Conservation (phyloP, 306 rosid species). For the Vigna trinervia region DNA sequence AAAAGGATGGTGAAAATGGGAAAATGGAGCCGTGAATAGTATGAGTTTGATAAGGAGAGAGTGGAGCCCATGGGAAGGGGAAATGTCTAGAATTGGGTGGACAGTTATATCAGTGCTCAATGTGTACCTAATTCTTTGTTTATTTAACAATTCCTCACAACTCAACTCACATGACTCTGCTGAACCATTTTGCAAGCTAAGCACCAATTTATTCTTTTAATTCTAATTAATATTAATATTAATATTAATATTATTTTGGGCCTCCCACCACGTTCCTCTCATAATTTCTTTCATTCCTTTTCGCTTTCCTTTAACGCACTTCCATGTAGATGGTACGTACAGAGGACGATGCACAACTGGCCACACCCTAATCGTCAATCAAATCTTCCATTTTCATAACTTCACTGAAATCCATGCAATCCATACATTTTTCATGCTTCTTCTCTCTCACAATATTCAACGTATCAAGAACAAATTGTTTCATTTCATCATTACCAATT, state of each 20-base stretch:
- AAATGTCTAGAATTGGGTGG: constrained; percentile 78
- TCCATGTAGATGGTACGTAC: constrained; percentile 57
- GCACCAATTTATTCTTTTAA: constrained; percentile 32
- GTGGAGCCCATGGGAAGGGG: constrained; percentile 74
- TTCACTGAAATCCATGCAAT: constrained; percentile 71
- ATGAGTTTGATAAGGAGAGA: neutral
- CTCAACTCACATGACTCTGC: constrained; percentile 64
- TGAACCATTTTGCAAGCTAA: constrained; percentile 57
- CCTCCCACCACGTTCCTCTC: constrained; percentile 53
- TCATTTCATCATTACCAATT: constrained; percentile 38
- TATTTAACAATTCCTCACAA: constrained; percentile 52
- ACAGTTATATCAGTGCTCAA: constrained; percentile 64
- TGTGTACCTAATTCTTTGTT: constrained; percentile 60
- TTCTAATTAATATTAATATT: neutral
- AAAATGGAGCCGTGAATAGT: constrained; percentile 31
- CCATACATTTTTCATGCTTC: constrained; percentile 33
- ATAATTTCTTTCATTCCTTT: constrained; percentile 42
- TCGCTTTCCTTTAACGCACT: constrained; percentile 52
- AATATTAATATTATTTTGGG: neutral
- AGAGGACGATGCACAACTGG: constrained; percentile 52
- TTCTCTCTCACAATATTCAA: neutral
- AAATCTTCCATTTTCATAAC: constrained; percentile 18
- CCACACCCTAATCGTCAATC: neutral
- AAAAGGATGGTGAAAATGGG: neutral
- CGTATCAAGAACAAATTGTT: constrained; percentile 7